Conservation (phyloP, 1,284 basidiomycete species). For the Leccinum pallidistipes region DNA sequence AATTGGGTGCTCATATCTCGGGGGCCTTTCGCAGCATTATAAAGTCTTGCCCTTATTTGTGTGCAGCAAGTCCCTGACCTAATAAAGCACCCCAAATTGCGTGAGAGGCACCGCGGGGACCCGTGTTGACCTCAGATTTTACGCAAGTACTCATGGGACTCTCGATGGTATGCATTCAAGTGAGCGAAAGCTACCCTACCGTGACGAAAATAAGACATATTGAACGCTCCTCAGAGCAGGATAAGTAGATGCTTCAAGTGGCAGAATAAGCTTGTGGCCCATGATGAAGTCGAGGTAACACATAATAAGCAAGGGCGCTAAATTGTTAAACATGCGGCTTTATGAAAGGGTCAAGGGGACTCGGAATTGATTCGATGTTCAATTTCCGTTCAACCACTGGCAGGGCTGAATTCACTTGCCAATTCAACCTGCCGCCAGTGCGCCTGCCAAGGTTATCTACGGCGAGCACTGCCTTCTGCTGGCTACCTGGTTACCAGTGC, state of each 20-base stretch:
- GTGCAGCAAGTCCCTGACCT: not conserved
- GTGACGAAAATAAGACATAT: not conserved
- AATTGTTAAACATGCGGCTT: not conserved
- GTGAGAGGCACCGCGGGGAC: not conserved
- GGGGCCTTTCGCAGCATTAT: not conserved
- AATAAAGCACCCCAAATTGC: not conserved
- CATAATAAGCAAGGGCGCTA: not conserved
- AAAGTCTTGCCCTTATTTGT: not conserved
- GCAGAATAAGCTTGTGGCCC: not conserved
- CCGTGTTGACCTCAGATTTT: not conserved
- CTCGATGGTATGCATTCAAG: not conserved
- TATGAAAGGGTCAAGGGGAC: not conserved
- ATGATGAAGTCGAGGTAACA: not conserved
- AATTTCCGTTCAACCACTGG: too few relatives aligned
- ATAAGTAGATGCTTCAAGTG: not conserved
- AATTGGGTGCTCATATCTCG: not conserved
- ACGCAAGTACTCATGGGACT: not conserved
- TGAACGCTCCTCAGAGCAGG: not conserved
- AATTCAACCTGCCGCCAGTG: not conserved
- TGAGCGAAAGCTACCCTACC: not conserved
- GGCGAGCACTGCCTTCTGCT: not conserved
- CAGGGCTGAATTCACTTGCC: too few relatives aligned
- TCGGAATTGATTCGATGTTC: not conserved
- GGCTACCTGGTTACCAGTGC: too few relatives aligned
- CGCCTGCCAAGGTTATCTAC: not conserved